A percentile compares a stretch with the other conserved stretches of the same genome.
Evolutionary conservation across 192 early-diverging fungal genomes (phyloP).

Genomic region (Piromyces finnis): DNA sequence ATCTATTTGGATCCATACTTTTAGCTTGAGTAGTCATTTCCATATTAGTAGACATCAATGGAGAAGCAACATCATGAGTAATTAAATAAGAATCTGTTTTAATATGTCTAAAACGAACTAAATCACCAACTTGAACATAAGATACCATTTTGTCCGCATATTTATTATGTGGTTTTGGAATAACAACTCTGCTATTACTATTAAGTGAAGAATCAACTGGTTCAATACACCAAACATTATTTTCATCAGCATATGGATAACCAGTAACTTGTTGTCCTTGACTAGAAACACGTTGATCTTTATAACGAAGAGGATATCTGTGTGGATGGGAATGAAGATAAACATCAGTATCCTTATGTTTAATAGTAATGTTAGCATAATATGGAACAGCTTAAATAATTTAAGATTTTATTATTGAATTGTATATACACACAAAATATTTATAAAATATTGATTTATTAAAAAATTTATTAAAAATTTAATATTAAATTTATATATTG

Average conservation of each 20-base stretch:
- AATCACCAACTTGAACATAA: conserved; percentile 48
- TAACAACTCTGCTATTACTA: conserved; percentile 7
- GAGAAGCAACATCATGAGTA: conserved; percentile 43
- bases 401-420: too few species aligned
- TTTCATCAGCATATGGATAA: conserved; percentile 62
- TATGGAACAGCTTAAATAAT: conserved; percentile 48
- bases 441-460: too few species aligned
- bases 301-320: conserved; percentile 75
- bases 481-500: too few species aligned
- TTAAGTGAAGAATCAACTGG: conserved; percentile 31
- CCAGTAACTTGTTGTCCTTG: conserved; percentile 71
- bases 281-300: conserved; percentile 74
- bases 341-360: conserved; percentile 52
- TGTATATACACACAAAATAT: too few species aligned
- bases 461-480: too few species aligned
- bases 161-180: conserved; percentile 10
- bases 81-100: conserved; percentile 32
- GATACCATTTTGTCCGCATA: conserved; percentile 19
- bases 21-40: conserved; percentile 44
- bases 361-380: conserved; percentile 56
- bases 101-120: conserved; percentile 58
- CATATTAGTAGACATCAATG: conserved; percentile 41
- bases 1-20: conserved; percentile 36
- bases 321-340: conserved; percentile 64
- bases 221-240: conserved; percentile 66